Base-by-base conservation (phyloP, 768 basidiomycete genomes). In the Amyloporia xantha region DNA sequence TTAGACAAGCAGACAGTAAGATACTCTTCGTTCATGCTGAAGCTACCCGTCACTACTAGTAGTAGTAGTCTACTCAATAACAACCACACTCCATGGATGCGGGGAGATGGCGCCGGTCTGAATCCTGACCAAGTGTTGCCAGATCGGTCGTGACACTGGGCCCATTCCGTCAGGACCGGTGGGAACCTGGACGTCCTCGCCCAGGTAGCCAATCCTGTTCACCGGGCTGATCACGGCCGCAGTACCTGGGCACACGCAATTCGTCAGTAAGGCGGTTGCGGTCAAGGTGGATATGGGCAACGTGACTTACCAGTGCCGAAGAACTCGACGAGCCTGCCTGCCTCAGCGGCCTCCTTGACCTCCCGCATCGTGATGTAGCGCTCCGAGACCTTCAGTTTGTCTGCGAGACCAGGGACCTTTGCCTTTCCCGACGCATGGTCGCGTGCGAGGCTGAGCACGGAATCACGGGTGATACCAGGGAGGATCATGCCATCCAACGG, bases 61-160 rank as follows among this genome's bases (percentile, higher is more conserved):
- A 3, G 27, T 17, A n/a, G n/a, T n/a, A n/a, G 35, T 38, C 46
- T 62, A 64, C 48, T 66, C 57, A 33, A 54, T 38, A 4, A 75
- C 77, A 7, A 74, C 62, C 21, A 86, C 81, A 61, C 81, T 86
- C 91, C 91, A 95, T 24, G 84, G 80, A 62, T 86, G 87, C 19
- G 49, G 24, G 38, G 77, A 69, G 48, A 91, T 82, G 53, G 68
- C 66, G 3, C 91, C 91, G 53, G 81, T 84, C 67, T 95, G 91
- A 47, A 88, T 81, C 4, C 71, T 77, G 7, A 70, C 68, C 2
- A 82, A 71, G 50, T 74, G 66, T 43, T 68, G 69, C 63, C 77
- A 71, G 24, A 81, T 64, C 5, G 71, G 70, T 43, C 67, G 65
- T 26, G 81, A 75, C 28, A 71, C 75, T 0, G 82, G 81, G 0